These are phyloP conservation scores for Clavariopsis aquatica DNA, from an alignment of 495 filamentous ascomycete genomes.

Conservation along the genomic window DNA sequence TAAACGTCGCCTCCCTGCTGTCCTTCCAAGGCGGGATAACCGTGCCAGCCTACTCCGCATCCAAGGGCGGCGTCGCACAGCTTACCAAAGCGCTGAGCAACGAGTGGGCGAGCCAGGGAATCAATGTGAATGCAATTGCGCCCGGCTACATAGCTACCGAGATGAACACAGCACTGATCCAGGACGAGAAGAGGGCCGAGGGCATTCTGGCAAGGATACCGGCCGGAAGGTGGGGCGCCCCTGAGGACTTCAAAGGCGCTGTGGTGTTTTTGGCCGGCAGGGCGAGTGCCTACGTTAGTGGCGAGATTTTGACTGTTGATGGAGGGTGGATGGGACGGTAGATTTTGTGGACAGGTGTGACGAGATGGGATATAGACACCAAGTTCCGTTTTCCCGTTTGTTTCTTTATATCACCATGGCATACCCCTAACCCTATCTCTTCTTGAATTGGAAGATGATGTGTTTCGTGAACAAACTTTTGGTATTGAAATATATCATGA, in stretches of 20 bases:
- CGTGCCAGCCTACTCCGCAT: constrained; percentile 87
- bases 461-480: neutral
- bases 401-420: no score
- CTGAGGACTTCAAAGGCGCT: constrained; percentile 87
- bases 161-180: constrained; percentile 84
- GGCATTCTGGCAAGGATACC: constrained; percentile 84
- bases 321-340: constrained; percentile 93
- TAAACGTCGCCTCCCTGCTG: constrained; percentile 83
- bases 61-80: constrained; percentile 83
- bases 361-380: no score
- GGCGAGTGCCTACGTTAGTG: constrained; percentile 78
- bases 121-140: constrained; percentile 53
- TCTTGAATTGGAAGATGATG: no score
- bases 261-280: constrained; percentile 75
- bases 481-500: constrained; percentile 2
- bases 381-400: no score
- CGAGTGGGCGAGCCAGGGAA: constrained; percentile 77
- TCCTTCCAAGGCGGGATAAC: constrained; percentile 91
- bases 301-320: constrained; percentile 79
- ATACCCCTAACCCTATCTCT: no score
- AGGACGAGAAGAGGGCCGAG: constrained; percentile 65
- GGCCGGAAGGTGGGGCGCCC: constrained; percentile 79
- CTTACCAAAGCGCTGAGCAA: constrained; percentile 86
- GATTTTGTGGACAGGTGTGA: no score
- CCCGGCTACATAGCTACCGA: constrained; percentile 84